Conservation (phyloP, 176 grass and related monocot species). For the Pontederia crassipes region DNA sequence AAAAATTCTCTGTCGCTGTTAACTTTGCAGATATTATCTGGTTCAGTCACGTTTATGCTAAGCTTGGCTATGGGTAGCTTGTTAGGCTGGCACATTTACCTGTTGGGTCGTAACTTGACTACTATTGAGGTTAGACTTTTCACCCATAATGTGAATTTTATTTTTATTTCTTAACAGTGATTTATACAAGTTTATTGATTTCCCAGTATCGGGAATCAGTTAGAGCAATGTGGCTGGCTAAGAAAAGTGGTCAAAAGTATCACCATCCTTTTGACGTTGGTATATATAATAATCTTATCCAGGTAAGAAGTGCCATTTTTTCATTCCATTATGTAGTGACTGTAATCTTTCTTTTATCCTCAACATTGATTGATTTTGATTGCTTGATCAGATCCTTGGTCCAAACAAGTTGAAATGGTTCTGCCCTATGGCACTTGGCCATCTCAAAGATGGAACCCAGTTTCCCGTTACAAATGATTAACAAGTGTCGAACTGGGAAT, state of each 20-base stretch:
- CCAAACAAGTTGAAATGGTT: constrained; percentile 76
- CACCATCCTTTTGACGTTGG: constrained; percentile 78
- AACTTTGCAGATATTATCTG: constrained; percentile 47
- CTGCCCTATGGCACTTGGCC: constrained; percentile 45
- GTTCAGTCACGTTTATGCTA: constrained; percentile 45
- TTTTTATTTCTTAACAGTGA: constrained; percentile 2
- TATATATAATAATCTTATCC: constrained; percentile 54
- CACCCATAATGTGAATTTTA: neutral
- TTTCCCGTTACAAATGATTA: constrained; percentile 60
- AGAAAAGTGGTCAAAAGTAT: constrained; percentile 85
- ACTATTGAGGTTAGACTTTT: constrained; percentile 69
- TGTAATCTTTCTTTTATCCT: constrained; percentile 6
- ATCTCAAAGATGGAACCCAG: constrained; percentile 72
- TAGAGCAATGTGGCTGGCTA: constrained; percentile 83
- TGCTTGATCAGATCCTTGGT: constrained; percentile 58
- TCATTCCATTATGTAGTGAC: neutral
- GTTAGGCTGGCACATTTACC: constrained; percentile 89
- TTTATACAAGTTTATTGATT: constrained; percentile 9
- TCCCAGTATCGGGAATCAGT: constrained; percentile 50
- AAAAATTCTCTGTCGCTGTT: neutral
- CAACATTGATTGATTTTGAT: constrained; percentile 5
- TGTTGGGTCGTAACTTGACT: constrained; percentile 77
- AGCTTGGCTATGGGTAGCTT: constrained; percentile 66
- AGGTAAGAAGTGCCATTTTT: constrained; percentile 26
- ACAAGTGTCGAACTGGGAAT: too few relatives aligned